phyloP scores from a whole-genome alignment of 2,329 filamentous ascomycete genomes.

The Fusarium tricinctum region DNA sequence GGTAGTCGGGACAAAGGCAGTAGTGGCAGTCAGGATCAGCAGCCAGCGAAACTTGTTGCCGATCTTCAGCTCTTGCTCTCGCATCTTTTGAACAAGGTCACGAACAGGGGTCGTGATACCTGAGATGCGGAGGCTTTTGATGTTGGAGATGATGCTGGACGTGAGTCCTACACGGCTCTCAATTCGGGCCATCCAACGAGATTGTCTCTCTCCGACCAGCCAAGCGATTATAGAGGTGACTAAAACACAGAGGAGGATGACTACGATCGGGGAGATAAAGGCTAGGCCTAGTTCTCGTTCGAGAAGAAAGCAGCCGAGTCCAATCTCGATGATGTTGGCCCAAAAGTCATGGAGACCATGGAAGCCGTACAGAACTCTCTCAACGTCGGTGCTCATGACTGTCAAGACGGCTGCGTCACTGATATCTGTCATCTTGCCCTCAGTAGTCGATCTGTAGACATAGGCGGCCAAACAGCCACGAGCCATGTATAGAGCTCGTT shows the following conservation, averaged over 20 bases:
- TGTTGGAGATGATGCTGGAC: constrained; percentile 12
- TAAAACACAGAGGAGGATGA: constrained; percentile 1
- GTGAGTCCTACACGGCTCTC: constrained; percentile 10
- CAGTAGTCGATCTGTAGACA: not conserved
- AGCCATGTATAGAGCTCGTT: constrained; percentile 5
- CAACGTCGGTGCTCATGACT: constrained; percentile 1
- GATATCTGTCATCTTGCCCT: constrained; percentile 5
- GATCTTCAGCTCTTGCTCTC: constrained; percentile 3
- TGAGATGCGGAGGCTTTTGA: constrained; percentile 7
- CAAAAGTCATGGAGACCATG: constrained; percentile 8
- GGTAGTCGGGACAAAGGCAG: not conserved
- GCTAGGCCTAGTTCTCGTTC: constrained; percentile 2
- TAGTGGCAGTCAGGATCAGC: constrained; percentile 1
- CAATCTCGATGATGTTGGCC: constrained; percentile 6
- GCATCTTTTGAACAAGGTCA: constrained; percentile 7
- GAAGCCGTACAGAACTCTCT: not conserved
- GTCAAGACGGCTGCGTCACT: constrained; percentile 4
- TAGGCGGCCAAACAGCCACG: constrained; percentile 3
- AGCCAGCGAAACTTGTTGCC: constrained; percentile 8
- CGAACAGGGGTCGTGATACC: constrained; percentile 3
- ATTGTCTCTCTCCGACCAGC: not conserved
- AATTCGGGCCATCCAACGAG: constrained; percentile 3
- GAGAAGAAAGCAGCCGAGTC: constrained; percentile 6
- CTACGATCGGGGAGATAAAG: constrained; percentile 6
- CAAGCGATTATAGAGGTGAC: not conserved